Evolutionary conservation across 2,329 filamentous ascomycete genomes (phyloP), one percentile per base, ranked within the genome.

Genomic region (Thermothelomyces thermophilus): DNA sequence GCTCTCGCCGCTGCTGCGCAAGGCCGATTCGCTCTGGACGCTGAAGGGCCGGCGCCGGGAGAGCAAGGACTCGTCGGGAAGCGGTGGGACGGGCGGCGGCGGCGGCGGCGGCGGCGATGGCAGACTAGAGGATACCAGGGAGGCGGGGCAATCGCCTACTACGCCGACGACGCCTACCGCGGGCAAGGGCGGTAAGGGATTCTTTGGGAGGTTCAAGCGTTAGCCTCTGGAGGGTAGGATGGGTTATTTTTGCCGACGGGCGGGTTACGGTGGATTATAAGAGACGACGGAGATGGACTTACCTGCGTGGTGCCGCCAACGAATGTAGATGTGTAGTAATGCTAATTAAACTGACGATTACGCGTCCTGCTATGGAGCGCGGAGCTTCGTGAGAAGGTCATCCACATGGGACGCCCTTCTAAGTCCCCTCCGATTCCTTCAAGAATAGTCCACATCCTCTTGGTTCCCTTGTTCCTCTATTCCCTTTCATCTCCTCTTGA

Each of bases 1-100:
- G 5, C 41, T 62, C 14, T 56, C 60, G 4, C 62, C 66, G 48
- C 48, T 68, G 55, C 60, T 76, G 44, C 63, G 66, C 40, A 75
- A 70, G 57, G 67, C 66, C 34, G 73, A 76, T 33, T 77, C 76
- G 0, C 69, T 71, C 40, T 77, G 75, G 73, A 69, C 68, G 14
- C 60, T 81, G 46, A 26, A 31, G 3, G 67, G 67, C n/a, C n/a
- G n/a, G 3, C 68, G 66, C 47, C 62, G 73, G 17, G 68, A 66
- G 14, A 66, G 65, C 22, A 50, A 45, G 22, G 49, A 46, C 10
- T 41, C 31, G 30, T 11, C 44, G 7, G 30, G 34, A 26, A 26
- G 24, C 9, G 24, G 24, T 9, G 24, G 24, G 5, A 26, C n/a
- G 9, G 24, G 24, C 33, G 7, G 33, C 14, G 33, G 30, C 9